Percentiles rank a stretch among this genome's conserved stretches.
Evolutionary conservation across 202 grass and related monocot species (phyloP).

Genomic region (Carex arenaria): DNA sequence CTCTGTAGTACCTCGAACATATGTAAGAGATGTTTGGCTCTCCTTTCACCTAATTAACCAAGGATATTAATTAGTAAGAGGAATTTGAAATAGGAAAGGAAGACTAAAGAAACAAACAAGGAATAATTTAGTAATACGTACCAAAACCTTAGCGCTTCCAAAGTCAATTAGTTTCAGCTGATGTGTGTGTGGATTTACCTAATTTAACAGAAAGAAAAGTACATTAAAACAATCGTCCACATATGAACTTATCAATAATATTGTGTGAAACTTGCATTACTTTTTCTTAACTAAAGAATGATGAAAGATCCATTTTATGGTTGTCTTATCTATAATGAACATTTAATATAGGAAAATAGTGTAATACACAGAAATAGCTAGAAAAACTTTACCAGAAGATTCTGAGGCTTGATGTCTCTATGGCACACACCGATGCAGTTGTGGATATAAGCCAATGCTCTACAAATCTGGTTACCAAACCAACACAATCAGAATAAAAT

Average conservation of each 20-base stretch:
- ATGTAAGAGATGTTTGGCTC: constrained; percentile 97
- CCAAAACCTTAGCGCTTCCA: constrained; percentile 95
- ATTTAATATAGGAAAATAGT: constrained; percentile 2
- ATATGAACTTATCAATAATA: background rate
- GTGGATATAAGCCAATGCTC: constrained; percentile 90
- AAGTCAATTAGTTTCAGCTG: constrained; percentile 93
- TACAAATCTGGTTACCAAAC: constrained; percentile 61
- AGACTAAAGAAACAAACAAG: background rate
- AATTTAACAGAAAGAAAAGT: background rate
- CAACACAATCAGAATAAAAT: constrained; percentile 17
- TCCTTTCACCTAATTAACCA: constrained; percentile 56
- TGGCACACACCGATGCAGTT: constrained; percentile 92
- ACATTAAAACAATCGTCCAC: background rate
- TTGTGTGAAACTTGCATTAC: background rate
- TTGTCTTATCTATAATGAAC: background rate
- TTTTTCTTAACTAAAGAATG: background rate
- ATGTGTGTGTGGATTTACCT: constrained; percentile 97
- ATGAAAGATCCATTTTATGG: background rate
- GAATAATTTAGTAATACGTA: constrained; percentile 26
- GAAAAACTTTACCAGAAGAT: constrained; percentile 75
- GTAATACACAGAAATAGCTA: constrained; percentile 7
- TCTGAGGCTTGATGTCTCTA: constrained; percentile 95
- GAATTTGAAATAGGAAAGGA: background rate
- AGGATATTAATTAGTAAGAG: constrained; percentile 17
- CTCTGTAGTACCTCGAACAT: constrained; percentile 91